Conservation (phyloP, 2,329 filamentous ascomycete genomes). For the Diaporthe helianthi region DNA sequence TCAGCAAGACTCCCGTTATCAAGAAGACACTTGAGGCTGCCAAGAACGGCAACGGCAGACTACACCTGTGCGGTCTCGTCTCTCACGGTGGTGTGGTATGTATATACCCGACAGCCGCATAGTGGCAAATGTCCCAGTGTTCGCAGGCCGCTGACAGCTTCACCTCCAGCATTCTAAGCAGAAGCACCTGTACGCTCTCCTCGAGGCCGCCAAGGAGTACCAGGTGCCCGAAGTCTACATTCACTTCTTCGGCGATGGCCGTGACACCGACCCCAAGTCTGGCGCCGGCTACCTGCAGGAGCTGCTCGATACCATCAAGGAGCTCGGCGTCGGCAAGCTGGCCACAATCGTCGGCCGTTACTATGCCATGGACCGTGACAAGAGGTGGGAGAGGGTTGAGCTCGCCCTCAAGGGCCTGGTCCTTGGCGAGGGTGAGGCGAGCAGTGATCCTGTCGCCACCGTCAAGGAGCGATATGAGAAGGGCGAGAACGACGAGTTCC, state of each 20-base stretch:
- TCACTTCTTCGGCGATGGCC: conserved; percentile 98
- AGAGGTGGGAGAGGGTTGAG: conserved; percentile 97
- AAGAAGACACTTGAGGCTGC: conserved; percentile 78
- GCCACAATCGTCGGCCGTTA: conserved; percentile 95
- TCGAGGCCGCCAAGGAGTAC: conserved; percentile 88
- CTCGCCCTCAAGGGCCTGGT: conserved; percentile 87
- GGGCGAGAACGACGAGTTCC: conserved; percentile 94
- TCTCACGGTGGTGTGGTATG: conserved; percentile 90
- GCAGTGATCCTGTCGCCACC: conserved; percentile 82
- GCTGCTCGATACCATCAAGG: conserved; percentile 79
- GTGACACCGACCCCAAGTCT: conserved; percentile 97
- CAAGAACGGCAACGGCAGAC: conserved; percentile 86
- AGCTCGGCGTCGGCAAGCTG: conserved; percentile 85
- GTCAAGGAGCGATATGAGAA: conserved; percentile 88
- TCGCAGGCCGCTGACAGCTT: background rate
- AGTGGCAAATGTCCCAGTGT: background rate
- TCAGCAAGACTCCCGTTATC: conserved; percentile 79
- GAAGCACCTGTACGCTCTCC: conserved; percentile 85
- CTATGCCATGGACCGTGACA: conserved; percentile 99
- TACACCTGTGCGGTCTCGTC: conserved; percentile 91
- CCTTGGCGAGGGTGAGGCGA: conserved; percentile 84
- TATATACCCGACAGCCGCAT: conserved; percentile 34
- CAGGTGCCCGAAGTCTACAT: conserved; percentile 92
- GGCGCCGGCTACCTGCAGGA: conserved; percentile 87
- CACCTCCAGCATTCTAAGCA: conserved; percentile 83